Conservation (phyloP, 2,329 filamentous ascomycete species). For the Cordyceps fumosorosea region DNA sequence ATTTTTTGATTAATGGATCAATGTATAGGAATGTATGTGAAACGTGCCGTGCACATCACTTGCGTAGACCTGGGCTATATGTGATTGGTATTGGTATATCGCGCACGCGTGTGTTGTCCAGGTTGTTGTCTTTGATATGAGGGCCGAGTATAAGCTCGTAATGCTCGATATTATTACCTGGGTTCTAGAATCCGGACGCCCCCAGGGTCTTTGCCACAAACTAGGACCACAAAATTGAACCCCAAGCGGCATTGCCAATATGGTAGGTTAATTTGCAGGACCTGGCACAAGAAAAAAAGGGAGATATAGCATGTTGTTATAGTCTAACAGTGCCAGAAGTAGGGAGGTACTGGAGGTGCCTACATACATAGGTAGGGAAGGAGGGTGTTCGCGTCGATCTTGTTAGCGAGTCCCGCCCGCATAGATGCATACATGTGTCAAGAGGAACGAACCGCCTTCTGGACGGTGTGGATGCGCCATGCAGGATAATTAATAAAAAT, state of each 20-base stretch:
- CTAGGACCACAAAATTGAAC: not conserved
- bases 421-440: constrained; percentile 1
- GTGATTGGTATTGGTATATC: not conserved
- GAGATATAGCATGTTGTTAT: not conserved
- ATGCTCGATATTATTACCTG: not conserved
- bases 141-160: not conserved
- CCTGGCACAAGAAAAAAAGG: not conserved
- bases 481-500: not conserved
- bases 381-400: not conserved
- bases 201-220: not conserved
- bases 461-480: not conserved
- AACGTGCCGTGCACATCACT: not conserved
- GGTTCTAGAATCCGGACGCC: not conserved
- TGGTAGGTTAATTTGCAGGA: not conserved
- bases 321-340: not conserved
- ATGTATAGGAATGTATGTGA: not conserved
- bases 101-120: too few species aligned
- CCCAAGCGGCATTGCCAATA: not conserved
- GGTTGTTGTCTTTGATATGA: not conserved
- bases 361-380: not conserved
- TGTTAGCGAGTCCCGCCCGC: constrained; percentile 1
- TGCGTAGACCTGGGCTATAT: not conserved
- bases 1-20: not conserved
- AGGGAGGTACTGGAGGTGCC: not conserved
- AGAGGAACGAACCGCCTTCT: not conserved